phyloP scores from a whole-genome alignment of 2,329 filamentous ascomycete species.

The Pleurostoma richardsiae region DNA sequence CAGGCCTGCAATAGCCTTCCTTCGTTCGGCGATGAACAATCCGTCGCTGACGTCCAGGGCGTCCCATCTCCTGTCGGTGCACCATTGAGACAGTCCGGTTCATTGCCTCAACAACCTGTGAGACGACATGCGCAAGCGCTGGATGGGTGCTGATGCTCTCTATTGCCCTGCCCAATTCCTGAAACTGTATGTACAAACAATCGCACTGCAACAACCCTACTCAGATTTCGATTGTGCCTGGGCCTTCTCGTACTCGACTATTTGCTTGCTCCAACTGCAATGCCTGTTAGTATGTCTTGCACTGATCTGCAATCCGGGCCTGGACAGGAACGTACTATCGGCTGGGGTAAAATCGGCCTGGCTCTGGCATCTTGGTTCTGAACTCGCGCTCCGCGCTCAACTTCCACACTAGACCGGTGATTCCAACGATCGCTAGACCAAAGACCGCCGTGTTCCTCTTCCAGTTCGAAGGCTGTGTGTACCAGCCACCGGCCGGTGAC shows the following conservation, averaged over 20 bases:
- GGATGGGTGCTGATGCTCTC: no score
- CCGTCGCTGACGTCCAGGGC: no score
- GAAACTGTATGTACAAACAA: no score
- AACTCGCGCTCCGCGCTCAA: slow-evolving; percentile 69
- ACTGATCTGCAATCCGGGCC: neutral
- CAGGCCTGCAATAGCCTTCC: no score
- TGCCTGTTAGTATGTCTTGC: neutral
- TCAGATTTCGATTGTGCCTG: slow-evolving; percentile 9
- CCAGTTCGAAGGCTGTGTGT: slow-evolving; percentile 92
- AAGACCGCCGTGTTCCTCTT: slow-evolving; percentile 68
- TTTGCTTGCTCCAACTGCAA: slow-evolving; percentile 37
- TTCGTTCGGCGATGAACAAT: no score
- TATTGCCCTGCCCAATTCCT: no score
- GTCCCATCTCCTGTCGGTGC: no score
- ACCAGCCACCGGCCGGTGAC: slow-evolving; percentile 98
- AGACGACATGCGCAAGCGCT: no score
- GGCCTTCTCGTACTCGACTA: slow-evolving; percentile 37
- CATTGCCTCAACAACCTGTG: no score
- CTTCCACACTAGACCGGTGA: slow-evolving; percentile 62
- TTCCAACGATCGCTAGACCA: slow-evolving; percentile 43
- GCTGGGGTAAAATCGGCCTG: slow-evolving; percentile 76
- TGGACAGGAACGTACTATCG: slow-evolving; percentile 61
- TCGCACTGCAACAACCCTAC: no score
- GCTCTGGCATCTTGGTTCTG: slow-evolving; percentile 73
- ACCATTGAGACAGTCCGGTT: no score